phyloP scores from a whole-genome alignment of 495 filamentous ascomycete genomes.

The Astrothelium macrocarpum region DNA sequence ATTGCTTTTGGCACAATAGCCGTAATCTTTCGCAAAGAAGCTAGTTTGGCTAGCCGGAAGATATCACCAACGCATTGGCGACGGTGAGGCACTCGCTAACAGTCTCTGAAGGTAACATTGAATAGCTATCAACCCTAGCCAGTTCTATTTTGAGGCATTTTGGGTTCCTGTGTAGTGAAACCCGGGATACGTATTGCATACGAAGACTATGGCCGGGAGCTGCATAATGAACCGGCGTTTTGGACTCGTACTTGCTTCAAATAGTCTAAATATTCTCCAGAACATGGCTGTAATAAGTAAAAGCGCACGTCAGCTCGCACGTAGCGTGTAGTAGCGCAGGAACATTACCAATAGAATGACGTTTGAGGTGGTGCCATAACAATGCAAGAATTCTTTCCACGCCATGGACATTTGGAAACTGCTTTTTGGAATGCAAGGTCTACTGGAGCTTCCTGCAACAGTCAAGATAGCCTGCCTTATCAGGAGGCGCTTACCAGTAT shows the following conservation, averaged over 20 bases:
- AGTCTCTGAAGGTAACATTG: background rate
- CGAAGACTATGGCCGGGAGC: background rate
- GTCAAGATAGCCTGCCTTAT: background rate
- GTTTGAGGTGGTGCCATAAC: background rate
- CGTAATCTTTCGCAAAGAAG: background rate
- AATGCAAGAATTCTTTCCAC: background rate
- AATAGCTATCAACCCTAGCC: background rate
- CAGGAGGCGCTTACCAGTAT: conserved; percentile 3
- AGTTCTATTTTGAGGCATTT: background rate
- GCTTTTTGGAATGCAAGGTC: background rate
- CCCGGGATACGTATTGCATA: background rate
- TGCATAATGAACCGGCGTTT: background rate
- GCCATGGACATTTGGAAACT: background rate
- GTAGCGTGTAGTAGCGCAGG: background rate
- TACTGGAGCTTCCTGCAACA: background rate
- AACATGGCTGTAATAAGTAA: background rate
- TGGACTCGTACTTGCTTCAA: background rate
- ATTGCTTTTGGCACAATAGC: background rate
- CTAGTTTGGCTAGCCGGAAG: background rate
- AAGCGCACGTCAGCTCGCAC: background rate
- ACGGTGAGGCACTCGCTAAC: background rate
- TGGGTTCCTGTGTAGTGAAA: background rate
- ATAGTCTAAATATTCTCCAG: background rate
- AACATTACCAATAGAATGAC: background rate
- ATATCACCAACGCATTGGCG: background rate